phyloP scores from a whole-genome alignment of 2,329 filamentous ascomycete species.

The Alternaria brassicicola region DNA sequence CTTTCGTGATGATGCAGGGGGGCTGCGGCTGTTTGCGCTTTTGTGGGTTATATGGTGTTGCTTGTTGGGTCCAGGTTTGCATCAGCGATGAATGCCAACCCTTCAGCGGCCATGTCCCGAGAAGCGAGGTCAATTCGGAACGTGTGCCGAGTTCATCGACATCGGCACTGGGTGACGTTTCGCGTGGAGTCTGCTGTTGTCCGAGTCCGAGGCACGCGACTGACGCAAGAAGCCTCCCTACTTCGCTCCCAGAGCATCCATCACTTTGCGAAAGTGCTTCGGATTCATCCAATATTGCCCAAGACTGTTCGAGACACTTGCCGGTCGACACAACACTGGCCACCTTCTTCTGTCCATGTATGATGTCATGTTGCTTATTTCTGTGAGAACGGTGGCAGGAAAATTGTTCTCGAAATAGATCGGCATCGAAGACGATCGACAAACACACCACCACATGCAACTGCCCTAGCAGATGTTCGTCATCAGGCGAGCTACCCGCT shows the following conservation, averaged over 20 bases:
- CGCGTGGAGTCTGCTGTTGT: neutral
- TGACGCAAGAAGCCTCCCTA: neutral
- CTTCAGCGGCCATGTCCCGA: neutral
- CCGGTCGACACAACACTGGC: conserved; percentile 4
- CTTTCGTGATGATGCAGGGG: neutral
- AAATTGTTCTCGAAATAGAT: conserved; percentile 10
- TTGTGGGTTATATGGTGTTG: conserved; percentile 8
- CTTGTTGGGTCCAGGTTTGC: neutral
- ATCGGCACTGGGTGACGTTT: neutral
- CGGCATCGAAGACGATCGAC: conserved; percentile 11
- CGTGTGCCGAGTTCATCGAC: neutral
- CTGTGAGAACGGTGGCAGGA: neutral
- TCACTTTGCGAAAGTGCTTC: neutral
- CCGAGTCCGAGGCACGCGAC: neutral
- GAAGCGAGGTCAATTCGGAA: neutral
- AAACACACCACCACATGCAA: conserved; percentile 2
- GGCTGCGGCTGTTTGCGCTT: neutral
- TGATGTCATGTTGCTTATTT: conserved; percentile 14
- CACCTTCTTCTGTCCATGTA: neutral
- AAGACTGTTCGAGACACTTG: neutral
- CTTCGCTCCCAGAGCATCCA: neutral
- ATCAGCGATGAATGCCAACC: conserved; percentile 5
- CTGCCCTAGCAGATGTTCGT: conserved; percentile 1
- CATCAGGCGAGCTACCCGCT: conserved; percentile 13
- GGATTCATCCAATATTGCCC: neutral